Evolutionary conservation across 2,329 filamentous ascomycete species (phyloP).

Genomic region (Calonectria montana): DNA sequence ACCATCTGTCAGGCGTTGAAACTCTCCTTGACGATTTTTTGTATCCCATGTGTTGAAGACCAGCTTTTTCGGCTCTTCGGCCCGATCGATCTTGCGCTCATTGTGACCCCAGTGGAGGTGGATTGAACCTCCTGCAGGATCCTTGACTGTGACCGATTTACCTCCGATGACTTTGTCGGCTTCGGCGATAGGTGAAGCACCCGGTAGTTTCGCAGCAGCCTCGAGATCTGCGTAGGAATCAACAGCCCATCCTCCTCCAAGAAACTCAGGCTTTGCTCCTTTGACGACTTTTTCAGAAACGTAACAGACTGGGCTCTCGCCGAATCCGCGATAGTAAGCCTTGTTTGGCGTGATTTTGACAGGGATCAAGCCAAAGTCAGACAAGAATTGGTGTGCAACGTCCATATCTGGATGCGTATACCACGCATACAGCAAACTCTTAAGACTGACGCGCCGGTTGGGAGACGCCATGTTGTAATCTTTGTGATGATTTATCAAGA

Average conservation of each 20-base stretch:
- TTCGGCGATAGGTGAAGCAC: background rate
- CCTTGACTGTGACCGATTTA: background rate
- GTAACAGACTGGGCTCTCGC: background rate
- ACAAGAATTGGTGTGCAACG: background rate
- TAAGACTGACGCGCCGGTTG: background rate
- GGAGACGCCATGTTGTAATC: background rate
- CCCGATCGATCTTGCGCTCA: background rate
- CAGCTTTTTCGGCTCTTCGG: conserved; percentile 1
- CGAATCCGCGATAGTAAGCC: background rate
- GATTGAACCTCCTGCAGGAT: background rate
- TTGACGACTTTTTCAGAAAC: background rate
- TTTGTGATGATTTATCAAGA: background rate
- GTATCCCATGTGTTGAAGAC: background rate
- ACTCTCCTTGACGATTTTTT: background rate
- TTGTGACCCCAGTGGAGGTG: background rate
- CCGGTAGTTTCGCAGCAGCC: background rate
- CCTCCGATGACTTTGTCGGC: background rate
- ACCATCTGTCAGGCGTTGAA: background rate
- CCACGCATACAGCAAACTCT: background rate
- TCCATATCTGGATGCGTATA: background rate
- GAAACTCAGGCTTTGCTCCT: background rate
- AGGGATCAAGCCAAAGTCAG: background rate
- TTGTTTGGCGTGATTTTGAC: background rate
- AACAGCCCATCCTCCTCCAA: background rate
- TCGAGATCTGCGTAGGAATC: background rate